Conservation (phyloP, 2,329 filamentous ascomycete species). For the Botrytis tulipae region DNA sequence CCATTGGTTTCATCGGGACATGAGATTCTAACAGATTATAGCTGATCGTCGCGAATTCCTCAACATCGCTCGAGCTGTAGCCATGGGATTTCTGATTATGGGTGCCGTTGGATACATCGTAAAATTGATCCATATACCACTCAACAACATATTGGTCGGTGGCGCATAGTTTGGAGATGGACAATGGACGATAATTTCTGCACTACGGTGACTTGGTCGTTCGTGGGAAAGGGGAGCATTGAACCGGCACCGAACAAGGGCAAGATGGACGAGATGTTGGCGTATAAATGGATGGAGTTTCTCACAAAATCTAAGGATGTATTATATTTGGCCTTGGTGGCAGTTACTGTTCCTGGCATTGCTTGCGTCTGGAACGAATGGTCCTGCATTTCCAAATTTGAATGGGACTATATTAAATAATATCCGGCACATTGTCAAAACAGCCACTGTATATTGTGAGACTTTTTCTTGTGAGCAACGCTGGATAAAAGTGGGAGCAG, state of each 20-base stretch:
- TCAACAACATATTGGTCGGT: slow-evolving; percentile 53
- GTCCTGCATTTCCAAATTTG: slow-evolving; percentile 1
- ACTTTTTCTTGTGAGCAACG: background rate
- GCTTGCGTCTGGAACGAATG: slow-evolving; percentile 1
- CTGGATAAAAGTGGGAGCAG: background rate
- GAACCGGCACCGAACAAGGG: background rate
- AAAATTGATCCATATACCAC: slow-evolving; percentile 52
- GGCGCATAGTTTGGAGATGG: slow-evolving; percentile 37
- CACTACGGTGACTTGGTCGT: background rate
- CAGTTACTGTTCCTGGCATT: slow-evolving; percentile 6
- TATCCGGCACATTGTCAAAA: slow-evolving; percentile 7
- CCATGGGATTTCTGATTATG: slow-evolving; percentile 53
- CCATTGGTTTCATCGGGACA: background rate
- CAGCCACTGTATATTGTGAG: background rate
- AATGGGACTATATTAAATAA: background rate
- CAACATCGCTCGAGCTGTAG: slow-evolving; percentile 51
- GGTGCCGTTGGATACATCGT: slow-evolving; percentile 52
- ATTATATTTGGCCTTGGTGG: slow-evolving; percentile 20
- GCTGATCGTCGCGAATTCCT: slow-evolving; percentile 43
- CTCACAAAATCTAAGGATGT: slow-evolving; percentile 20
- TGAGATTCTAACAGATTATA: slow-evolving; percentile 24
- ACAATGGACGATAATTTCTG: background rate
- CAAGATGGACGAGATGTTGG: background rate
- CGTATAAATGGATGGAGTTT: slow-evolving; percentile 19
- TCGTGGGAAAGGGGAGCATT: background rate